A percentile compares a stretch with the other conserved stretches of the same genome.
Conservation (phyloP, 106 monocot genomes). For the Allium cepa region DNA sequence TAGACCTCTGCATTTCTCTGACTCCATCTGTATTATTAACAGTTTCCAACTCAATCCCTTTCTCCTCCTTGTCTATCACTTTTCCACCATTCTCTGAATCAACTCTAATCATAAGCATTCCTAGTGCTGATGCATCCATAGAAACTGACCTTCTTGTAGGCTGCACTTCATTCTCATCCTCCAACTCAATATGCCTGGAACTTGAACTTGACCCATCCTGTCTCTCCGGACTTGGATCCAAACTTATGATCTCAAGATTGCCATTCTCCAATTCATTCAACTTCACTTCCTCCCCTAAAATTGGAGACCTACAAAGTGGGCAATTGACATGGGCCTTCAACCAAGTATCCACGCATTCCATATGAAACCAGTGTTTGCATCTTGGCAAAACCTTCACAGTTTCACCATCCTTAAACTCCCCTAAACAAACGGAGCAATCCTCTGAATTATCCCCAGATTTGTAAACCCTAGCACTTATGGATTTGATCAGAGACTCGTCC, state of each 20-base stretch:
- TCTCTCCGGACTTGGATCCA: background rate
- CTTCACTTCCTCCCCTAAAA: slow-evolving; percentile 14
- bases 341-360: slow-evolving; percentile 83
- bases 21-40: background rate
- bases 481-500: slow-evolving; percentile 57
- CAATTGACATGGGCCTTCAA: slow-evolving; percentile 73
- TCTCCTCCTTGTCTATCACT: background rate
- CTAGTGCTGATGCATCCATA: slow-evolving; percentile 27
- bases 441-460: slow-evolving; percentile 27
- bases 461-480: slow-evolving; percentile 50
- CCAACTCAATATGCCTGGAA: background rate
- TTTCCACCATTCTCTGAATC: slow-evolving; percentile 2
- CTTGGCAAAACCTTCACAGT: slow-evolving; percentile 62
- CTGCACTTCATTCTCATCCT: slow-evolving; percentile 19
- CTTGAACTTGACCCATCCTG: background rate
- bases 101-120: slow-evolving; percentile 7
- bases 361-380: slow-evolving; percentile 74
- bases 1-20: slow-evolving; percentile 19
- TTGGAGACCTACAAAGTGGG: slow-evolving; percentile 67
- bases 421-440: slow-evolving; percentile 58
- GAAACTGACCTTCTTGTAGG: slow-evolving; percentile 44
- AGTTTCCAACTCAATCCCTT: background rate
- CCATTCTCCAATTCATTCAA: background rate
- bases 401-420: slow-evolving; percentile 81
- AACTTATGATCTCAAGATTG: background rate